Conservation (phyloP, 2,329 filamentous ascomycete genomes). For the Biscogniauxia mediterranea region DNA sequence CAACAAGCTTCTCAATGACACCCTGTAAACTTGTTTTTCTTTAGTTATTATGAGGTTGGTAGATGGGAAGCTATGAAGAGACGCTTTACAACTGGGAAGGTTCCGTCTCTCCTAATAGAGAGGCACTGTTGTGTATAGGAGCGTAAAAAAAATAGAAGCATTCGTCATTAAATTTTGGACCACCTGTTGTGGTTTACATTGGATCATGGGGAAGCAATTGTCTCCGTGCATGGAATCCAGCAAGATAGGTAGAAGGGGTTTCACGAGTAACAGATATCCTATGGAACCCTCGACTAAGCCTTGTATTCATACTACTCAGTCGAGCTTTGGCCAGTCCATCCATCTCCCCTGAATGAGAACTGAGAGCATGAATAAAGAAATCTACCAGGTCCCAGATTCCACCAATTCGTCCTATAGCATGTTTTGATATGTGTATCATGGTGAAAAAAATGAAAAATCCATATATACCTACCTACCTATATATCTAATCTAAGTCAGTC, state of each 20-base stretch:
- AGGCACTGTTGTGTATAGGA: conserved; percentile 32
- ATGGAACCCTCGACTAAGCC: not conserved
- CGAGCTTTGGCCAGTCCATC: no score
- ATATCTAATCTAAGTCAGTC: no score
- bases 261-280: not conserved
- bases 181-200: no score
- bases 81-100: conserved; percentile 18
- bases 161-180: conserved; percentile 17
- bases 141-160: conserved; percentile 34
- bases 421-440: no score
- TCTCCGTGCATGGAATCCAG: not conserved
- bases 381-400: no score
- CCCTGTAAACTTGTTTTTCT: conserved; percentile 70
- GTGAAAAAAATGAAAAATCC: no score
- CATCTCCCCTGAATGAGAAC: no score
- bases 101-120: conserved; percentile 20
- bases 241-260: not conserved
- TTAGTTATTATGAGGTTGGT: conserved; percentile 16
- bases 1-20: conserved; percentile 98
- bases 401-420: no score
- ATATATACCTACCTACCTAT: no score
- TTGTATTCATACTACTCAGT: not conserved
- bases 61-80: conserved; percentile 15
- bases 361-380: no score
- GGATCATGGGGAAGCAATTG: not conserved